A percentile compares a stretch with the other conserved stretches of the same genome.
Evolutionary conservation across 2,329 filamentous ascomycete species (phyloP).

Genomic region (Arthroderma sp.): DNA sequence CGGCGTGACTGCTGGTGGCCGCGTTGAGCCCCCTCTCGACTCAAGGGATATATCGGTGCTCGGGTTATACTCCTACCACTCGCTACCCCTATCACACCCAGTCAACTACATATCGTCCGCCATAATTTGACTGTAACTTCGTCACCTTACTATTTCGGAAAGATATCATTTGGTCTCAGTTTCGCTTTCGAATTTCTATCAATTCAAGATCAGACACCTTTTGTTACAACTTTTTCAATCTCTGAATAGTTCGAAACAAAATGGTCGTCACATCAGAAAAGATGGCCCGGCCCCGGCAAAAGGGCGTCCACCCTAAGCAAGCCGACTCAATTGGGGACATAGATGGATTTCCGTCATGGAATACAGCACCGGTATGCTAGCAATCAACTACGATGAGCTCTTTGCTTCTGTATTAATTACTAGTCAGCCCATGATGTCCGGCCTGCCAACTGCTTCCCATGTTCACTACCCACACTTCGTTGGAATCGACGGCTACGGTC

Average conservation of each 20-base stretch:
- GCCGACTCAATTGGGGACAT: neutral
- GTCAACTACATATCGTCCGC: too few relatives aligned
- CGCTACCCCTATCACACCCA: too few relatives aligned
- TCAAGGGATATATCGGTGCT: too few relatives aligned
- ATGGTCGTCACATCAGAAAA: conserved; percentile 2
- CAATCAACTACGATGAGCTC: neutral
- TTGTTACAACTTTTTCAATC: too few relatives aligned
- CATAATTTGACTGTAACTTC: too few relatives aligned
- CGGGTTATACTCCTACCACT: too few relatives aligned
- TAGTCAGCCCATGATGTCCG: conserved; percentile 1
- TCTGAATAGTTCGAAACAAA: neutral
- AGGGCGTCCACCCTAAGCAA: neutral
- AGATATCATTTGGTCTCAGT: too few relatives aligned
- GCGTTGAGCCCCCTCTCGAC: too few relatives aligned
- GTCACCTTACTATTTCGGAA: too few relatives aligned
- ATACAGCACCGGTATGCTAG: conserved; percentile 4
- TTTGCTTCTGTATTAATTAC: neutral
- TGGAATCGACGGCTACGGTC: conserved; percentile 8
- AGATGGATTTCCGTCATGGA: conserved; percentile 4
- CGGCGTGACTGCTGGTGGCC: too few relatives aligned
- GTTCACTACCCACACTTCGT: conserved; percentile 1
- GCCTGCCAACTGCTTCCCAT: neutral
- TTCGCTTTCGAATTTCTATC: too few relatives aligned
- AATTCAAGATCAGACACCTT: too few relatives aligned
- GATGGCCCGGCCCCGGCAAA: conserved; percentile 2